Conservation (phyloP, 257 asterid genomes). For the Nicotiana paniculata region DNA sequence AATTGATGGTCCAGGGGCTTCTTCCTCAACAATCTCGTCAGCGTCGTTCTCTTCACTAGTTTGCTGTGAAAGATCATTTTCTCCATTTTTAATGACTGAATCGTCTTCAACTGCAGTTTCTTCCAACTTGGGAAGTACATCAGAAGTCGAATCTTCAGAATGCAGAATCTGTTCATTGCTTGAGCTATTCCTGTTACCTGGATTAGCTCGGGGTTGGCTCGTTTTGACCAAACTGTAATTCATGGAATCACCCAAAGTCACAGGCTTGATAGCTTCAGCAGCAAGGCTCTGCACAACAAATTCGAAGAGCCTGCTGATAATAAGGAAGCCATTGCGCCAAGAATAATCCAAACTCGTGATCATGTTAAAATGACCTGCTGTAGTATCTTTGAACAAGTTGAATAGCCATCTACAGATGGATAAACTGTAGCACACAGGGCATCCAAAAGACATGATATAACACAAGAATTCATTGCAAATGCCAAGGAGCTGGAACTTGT, state of each 20-base stretch:
- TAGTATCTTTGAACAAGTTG: neutral
- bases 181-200: neutral
- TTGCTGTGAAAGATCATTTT: neutral
- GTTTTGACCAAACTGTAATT: neutral
- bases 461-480: neutral
- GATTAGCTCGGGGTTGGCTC: neutral
- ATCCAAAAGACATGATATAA: neutral
- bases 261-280: constrained; percentile 19
- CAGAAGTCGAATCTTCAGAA: neutral
- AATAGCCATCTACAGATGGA: neutral
- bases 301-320: neutral
- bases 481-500: neutral
- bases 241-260: constrained; percentile 12
- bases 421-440: constrained; percentile 1
- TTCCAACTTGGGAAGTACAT: neutral
- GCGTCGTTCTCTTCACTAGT: neutral
- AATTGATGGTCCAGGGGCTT: neutral
- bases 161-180: neutral
- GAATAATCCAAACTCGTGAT: neutral
- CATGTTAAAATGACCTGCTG: neutral
- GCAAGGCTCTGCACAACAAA: constrained; percentile 2
- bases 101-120: neutral
- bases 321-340: neutral
- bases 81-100: neutral
- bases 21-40: constrained; percentile 1